A percentile compares a stretch with the other conserved stretches of the same genome.
These are phyloP conservation scores for Colletotrichum lupini DNA, from an alignment of 2,329 filamentous ascomycete species.

Conservation along the genomic window DNA sequence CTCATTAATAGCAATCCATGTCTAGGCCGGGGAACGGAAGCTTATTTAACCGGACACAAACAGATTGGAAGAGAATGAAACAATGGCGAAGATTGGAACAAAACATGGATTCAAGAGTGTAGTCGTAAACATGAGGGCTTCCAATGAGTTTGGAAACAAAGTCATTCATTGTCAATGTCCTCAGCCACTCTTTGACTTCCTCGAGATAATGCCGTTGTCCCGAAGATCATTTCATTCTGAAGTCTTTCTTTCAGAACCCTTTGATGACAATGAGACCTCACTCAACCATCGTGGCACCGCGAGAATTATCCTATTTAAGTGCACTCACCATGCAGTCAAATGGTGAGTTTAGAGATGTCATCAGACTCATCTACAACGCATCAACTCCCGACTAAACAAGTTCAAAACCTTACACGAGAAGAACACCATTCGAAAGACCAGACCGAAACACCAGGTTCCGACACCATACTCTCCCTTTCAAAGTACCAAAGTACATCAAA, in stretches of 20 bases:
- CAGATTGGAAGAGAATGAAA: neutral
- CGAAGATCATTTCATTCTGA: neutral
- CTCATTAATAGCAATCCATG: no score
- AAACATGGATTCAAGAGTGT: neutral
- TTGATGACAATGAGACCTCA: neutral
- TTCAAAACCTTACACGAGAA: neutral
- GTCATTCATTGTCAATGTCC: neutral
- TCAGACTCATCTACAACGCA: neutral
- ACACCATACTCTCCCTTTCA: no score
- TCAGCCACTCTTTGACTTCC: neutral
- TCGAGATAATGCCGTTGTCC: neutral
- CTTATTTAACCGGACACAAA: no score
- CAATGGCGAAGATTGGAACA: neutral
- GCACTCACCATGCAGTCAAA: neutral
- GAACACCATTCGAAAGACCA: no score
- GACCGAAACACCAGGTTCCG: neutral
- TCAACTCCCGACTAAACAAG: neutral
- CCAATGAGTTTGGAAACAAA: neutral
- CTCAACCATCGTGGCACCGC: neutral
- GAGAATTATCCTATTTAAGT: neutral
- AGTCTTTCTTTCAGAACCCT: neutral
- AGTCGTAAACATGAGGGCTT: neutral
- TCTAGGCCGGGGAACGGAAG: no score
- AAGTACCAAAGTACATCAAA: neutral
- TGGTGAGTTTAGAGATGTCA: neutral